Conservation (phyloP, 148 eudicot genomes). For the Chenopodium album region DNA sequence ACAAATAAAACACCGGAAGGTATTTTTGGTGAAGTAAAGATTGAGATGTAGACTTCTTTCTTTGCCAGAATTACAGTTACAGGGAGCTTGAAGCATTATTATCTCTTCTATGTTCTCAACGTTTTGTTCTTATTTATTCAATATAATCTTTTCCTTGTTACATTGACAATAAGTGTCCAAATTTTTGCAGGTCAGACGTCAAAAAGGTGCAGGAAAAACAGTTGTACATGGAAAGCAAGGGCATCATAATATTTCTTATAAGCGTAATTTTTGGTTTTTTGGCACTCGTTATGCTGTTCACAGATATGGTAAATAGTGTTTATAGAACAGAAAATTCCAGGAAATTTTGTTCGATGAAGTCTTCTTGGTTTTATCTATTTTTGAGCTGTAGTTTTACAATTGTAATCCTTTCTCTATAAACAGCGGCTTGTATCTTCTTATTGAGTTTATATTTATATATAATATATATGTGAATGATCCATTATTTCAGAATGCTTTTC, state of each 20-base stretch:
- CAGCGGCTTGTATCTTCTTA: background rate
- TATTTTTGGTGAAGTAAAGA: background rate
- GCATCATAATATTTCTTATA: slow-evolving; percentile 60
- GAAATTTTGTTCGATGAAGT: slow-evolving; percentile 72
- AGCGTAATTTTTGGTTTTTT: slow-evolving; percentile 58
- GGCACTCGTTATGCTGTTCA: slow-evolving; percentile 49
- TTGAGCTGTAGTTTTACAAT: slow-evolving; percentile 55
- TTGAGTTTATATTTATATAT: slow-evolving; percentile 6
- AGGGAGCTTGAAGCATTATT: background rate
- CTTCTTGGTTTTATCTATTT: slow-evolving; percentile 74
- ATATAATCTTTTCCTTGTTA: background rate
- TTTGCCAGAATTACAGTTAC: background rate
- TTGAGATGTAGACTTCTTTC: background rate
- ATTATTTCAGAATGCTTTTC: background rate
- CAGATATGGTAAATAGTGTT: slow-evolving; percentile 48
- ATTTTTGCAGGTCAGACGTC: slow-evolving; percentile 64
- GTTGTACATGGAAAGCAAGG: slow-evolving; percentile 85
- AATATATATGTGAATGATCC: background rate
- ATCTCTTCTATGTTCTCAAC: background rate
- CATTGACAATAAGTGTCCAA: background rate
- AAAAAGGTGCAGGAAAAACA: slow-evolving; percentile 63
- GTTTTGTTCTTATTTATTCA: background rate
- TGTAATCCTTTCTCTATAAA: slow-evolving; percentile 62
- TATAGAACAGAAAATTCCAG: slow-evolving; percentile 49
- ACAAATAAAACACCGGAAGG: background rate